Evolutionary conservation across 805 yeast genomes (phyloP).

Genomic region (Saturnispora ahearnii): DNA sequence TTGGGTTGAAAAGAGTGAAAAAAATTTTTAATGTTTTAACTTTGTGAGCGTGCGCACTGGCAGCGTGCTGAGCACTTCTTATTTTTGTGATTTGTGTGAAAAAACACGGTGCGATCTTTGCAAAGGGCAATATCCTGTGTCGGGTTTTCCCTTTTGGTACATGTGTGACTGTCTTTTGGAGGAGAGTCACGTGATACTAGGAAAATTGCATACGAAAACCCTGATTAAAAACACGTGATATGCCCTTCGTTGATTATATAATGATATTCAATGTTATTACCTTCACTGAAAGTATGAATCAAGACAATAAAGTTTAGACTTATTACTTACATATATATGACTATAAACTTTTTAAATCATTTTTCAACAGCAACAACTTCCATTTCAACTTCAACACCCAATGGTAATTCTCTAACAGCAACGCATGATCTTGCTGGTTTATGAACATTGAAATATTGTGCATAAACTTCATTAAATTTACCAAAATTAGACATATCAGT

Average conservation of each 20-base stretch:
- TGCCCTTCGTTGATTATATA: too few relatives aligned
- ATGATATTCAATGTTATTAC: too few relatives aligned
- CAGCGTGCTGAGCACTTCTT: not conserved
- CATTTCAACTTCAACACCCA: conserved; percentile 80
- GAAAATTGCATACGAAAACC: not conserved
- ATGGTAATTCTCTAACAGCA: conserved; percentile 86
- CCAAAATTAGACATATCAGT: conserved; percentile 85
- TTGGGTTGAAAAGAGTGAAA: not conserved
- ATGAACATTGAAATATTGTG: conserved; percentile 62
- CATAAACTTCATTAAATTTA: conserved; percentile 79
- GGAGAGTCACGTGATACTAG: too few relatives aligned
- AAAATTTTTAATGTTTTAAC: not conserved
- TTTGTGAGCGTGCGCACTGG: not conserved
- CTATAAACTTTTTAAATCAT: not conserved
- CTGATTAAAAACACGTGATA: conserved; percentile 3
- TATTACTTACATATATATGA: too few relatives aligned
- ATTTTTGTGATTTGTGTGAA: not conserved
- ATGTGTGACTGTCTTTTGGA: not conserved
- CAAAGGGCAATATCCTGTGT: too few relatives aligned
- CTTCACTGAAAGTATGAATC: not conserved
- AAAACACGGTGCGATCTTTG: too few relatives aligned
- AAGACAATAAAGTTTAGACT: not conserved
- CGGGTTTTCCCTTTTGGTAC: not conserved
- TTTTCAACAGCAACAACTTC: conserved; percentile 85
- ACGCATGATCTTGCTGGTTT: conserved; percentile 98